Conservation (phyloP, 805 yeast species). For the Candida ulmi region DNA sequence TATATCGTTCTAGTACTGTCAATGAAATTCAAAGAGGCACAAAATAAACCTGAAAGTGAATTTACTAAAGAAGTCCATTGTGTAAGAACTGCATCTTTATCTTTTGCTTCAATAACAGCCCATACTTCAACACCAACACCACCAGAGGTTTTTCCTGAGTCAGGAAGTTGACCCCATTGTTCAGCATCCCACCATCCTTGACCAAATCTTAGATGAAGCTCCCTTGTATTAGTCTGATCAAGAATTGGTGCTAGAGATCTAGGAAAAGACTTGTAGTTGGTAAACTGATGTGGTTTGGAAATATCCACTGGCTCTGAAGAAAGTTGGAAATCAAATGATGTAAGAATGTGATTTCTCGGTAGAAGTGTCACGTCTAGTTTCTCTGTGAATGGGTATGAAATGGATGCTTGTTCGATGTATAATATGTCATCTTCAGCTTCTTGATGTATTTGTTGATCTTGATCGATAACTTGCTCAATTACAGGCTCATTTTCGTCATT, state of each 20-base stretch:
- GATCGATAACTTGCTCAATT: background rate
- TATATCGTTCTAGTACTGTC: conserved; percentile 73
- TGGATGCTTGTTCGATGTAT: background rate
- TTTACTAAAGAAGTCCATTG: conserved; percentile 73
- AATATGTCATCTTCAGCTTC: background rate
- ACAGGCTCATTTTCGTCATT: too few relatives aligned
- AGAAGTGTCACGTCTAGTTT: conserved; percentile 59
- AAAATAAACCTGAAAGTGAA: conserved; percentile 82
- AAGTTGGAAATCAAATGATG: conserved; percentile 66
- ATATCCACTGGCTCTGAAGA: conserved; percentile 41
- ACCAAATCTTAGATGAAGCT: conserved; percentile 78
- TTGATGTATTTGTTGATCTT: background rate
- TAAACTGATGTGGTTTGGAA: conserved; percentile 17
- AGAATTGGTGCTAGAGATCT: conserved; percentile 74
- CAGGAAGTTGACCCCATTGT: conserved; percentile 79
- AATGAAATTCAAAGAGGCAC: conserved; percentile 90
- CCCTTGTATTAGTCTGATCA: conserved; percentile 58
- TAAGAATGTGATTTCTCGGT: conserved; percentile 61
- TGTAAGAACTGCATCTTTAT: conserved; percentile 46
- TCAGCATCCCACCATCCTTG: conserved; percentile 96
- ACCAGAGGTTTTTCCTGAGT: conserved; percentile 67
- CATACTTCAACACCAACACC: conserved; percentile 95
- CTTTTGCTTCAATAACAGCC: conserved; percentile 71
- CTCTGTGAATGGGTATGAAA: conserved; percentile 49
- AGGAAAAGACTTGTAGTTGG: conserved; percentile 71